Conservation (phyloP, 129 eudicot species). For the Oenanthe sinensis region DNA sequence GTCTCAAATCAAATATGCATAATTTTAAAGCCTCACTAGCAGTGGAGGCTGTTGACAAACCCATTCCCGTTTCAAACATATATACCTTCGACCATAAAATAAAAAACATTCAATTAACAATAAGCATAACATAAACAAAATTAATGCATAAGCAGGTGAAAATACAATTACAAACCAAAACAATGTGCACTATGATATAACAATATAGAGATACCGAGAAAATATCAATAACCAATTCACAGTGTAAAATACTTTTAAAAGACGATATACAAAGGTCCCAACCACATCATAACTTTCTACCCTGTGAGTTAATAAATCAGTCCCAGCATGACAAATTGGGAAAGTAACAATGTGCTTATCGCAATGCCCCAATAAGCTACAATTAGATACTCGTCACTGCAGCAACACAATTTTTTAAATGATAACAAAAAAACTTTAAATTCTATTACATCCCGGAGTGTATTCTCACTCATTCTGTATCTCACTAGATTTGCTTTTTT, state of each 20-base stretch:
- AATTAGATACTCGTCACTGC: too few relatives aligned
- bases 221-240: not conserved
- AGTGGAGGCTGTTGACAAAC: slow-evolving; percentile 50
- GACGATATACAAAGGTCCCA: not conserved
- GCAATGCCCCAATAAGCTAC: not conserved
- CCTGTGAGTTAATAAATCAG: not conserved
- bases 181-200: not conserved
- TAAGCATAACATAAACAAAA: not conserved
- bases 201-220: not conserved
- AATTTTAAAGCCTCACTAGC: slow-evolving; percentile 50
- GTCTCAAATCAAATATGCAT: slow-evolving; percentile 83
- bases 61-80: slow-evolving; percentile 38
- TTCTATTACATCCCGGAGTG: not conserved
- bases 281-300: not conserved
- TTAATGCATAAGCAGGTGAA: not conserved
- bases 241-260: not conserved
- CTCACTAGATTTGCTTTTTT: too few relatives aligned
- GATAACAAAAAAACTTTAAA: not conserved
- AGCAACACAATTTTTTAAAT: not conserved
- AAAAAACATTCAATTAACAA: not conserved
- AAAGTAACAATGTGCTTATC: not conserved
- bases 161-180: not conserved
- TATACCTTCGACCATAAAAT: slow-evolving; percentile 20
- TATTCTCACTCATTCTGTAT: too few relatives aligned
- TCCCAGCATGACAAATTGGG: not conserved